Percentiles rank a stretch among this genome's conserved stretches.
These are phyloP conservation scores for Podospora sp. DNA, from an alignment of 495 filamentous ascomycete species.

Conservation along the genomic window DNA sequence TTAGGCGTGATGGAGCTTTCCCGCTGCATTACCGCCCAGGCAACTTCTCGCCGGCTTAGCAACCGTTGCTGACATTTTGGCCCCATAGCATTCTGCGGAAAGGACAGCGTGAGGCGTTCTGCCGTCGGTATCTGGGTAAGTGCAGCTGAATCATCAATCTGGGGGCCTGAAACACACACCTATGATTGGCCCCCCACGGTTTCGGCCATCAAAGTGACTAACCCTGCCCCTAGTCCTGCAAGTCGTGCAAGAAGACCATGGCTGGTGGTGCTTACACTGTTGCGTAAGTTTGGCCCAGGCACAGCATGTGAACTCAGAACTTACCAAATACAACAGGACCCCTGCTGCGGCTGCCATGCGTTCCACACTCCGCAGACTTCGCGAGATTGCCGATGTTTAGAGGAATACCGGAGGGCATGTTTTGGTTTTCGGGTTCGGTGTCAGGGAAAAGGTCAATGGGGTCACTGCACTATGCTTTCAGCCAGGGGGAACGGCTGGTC, in stretches of 20 bases:
- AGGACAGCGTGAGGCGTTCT: slow-evolving; percentile 88
- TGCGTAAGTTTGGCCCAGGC: slow-evolving; percentile 67
- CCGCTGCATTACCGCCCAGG: not conserved
- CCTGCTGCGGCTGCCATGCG: slow-evolving; percentile 94
- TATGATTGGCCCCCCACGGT: not conserved
- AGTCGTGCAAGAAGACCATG: slow-evolving; percentile 87
- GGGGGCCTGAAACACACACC: not conserved
- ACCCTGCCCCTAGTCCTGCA: slow-evolving; percentile 60
- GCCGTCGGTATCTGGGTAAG: slow-evolving; percentile 87
- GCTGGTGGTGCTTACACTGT: slow-evolving; percentile 97
- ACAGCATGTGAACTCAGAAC: slow-evolving; percentile 26
- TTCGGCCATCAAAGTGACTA: slow-evolving; percentile 8
- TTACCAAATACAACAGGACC: slow-evolving; percentile 60
- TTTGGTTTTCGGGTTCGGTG: slow-evolving; percentile 41
- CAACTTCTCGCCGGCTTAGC: not conserved
- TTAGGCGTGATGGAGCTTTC: too few species aligned
- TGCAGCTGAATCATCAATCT: not conserved
- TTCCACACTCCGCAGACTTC: slow-evolving; percentile 95
- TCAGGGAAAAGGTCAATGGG: slow-evolving; percentile 44
- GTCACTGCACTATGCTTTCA: slow-evolving; percentile 39
- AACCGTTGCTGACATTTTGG: not conserved
- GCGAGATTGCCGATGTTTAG: slow-evolving; percentile 97
- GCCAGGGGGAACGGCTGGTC: slow-evolving; percentile 37
- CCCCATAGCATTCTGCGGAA: slow-evolving; percentile 80
- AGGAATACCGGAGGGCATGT: slow-evolving; percentile 29